Percentiles rank a stretch among this genome's conserved stretches.
These are phyloP conservation scores for Phytopythium mirpurense DNA, from an alignment of 352 stramenopile genomes.

Conservation along the genomic window DNA sequence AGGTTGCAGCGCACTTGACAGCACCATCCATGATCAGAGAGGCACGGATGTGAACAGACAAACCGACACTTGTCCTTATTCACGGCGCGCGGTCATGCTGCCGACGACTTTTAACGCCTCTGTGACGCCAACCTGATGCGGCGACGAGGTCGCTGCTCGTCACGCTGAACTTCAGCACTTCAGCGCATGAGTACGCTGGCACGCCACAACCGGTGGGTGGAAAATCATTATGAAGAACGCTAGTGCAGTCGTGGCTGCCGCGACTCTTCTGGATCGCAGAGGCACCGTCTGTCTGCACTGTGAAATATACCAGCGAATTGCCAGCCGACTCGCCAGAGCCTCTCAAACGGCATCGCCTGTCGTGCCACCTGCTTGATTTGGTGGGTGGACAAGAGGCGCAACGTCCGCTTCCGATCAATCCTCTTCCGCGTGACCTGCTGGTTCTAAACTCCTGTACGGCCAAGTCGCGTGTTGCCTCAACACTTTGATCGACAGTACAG, in stretches of 20 bases:
- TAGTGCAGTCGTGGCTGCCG: not conserved
- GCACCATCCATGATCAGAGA: too few relatives aligned
- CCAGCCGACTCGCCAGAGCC: not conserved
- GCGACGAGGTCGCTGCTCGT: too few relatives aligned
- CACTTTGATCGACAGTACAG: too few relatives aligned
- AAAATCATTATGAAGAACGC: not conserved
- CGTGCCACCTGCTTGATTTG: not conserved
- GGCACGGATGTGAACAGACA: too few relatives aligned
- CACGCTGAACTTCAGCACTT: not conserved
- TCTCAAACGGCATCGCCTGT: not conserved
- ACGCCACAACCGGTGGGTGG: not conserved
- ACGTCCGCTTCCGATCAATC: not conserved
- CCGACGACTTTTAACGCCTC: not conserved
- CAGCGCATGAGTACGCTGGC: not conserved
- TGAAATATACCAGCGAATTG: too few relatives aligned
- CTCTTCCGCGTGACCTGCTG: constrained; percentile 5
- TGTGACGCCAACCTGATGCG: too few relatives aligned
- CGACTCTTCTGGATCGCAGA: not conserved
- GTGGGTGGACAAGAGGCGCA: not conserved
- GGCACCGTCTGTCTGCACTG: not conserved
- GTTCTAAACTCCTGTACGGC: too few relatives aligned
- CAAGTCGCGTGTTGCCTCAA: too few relatives aligned
- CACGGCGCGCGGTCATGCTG: not conserved
- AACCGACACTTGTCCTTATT: not conserved
- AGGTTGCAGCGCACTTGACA: too few relatives aligned